A percentile compares a stretch with the other conserved stretches of the same genome.
These are phyloP conservation scores for Mallotus repandus DNA, from an alignment of 441 rosid genomes.

Conservation along the genomic window DNA sequence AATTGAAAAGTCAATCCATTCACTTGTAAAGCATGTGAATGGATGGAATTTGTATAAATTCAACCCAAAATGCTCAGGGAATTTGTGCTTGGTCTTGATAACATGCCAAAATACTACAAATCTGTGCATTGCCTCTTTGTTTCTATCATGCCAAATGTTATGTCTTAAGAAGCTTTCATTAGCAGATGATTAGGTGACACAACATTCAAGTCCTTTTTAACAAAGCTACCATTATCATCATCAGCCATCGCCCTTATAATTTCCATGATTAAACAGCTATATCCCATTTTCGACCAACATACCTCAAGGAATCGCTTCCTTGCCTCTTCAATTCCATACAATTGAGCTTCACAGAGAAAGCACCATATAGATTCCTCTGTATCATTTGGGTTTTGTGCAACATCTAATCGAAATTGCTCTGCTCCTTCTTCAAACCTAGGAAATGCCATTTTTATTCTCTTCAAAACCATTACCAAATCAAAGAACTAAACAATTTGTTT, in stretches of 20 bases:
- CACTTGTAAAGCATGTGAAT: neutral
- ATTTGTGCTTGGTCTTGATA: neutral
- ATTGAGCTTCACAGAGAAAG: constrained; percentile 76
- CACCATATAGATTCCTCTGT: constrained; percentile 97
- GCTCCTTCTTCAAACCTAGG: constrained; percentile 31
- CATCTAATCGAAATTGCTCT: constrained; percentile 51
- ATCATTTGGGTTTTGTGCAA: constrained; percentile 88
- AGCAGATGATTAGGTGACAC: neutral
- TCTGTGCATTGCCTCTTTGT: no score
- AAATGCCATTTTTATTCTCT: constrained; percentile 12
- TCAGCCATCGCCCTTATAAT: neutral
- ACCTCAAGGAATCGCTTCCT: constrained; percentile 74
- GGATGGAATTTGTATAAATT: neutral
- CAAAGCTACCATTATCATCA: neutral
- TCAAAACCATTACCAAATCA: neutral
- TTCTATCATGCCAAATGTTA: neutral
- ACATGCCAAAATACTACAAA: neutral
- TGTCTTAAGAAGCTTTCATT: neutral
- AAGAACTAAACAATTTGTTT: neutral
- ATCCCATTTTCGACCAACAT: neutral
- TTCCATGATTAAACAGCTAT: neutral
- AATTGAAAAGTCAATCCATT: neutral
- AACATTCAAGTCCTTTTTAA: neutral
- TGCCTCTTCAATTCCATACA: constrained; percentile 63
- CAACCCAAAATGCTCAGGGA: neutral